Evolutionary conservation across 176 grass and related monocot genomes (phyloP).

Genomic region (Triticum timopheevii): DNA sequence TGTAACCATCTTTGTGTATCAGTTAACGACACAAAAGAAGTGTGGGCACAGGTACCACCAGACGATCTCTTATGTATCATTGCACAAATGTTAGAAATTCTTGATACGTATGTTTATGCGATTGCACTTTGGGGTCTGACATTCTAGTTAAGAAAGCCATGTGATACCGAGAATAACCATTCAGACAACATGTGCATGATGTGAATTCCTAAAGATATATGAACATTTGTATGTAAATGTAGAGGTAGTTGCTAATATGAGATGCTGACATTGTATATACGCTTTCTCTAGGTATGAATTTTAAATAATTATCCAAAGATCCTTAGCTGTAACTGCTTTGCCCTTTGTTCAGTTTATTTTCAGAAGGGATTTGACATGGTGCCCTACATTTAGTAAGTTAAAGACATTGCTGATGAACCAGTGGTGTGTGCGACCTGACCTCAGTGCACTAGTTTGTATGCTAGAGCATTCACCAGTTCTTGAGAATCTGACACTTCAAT

Average conservation of each 20-base stretch:
- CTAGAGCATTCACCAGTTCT: neutral
- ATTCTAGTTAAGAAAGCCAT: neutral
- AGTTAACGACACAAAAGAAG: neutral
- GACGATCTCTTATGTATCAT: neutral
- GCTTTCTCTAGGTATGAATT: neutral
- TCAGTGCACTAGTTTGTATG: neutral
- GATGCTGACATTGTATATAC: neutral
- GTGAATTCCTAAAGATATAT: neutral
- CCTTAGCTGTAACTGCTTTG: neutral
- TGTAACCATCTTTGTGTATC: neutral
- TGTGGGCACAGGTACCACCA: neutral
- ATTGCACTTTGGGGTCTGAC: neutral
- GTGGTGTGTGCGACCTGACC: neutral
- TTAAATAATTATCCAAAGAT: neutral
- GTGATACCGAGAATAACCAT: neutral
- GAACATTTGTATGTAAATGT: neutral
- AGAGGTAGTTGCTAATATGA: neutral
- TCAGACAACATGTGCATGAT: neutral
- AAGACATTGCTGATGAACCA: neutral
- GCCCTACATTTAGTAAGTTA: neutral
- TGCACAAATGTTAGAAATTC: neutral
- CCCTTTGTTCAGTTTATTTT: conserved; percentile 12
- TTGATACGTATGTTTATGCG: neutral
- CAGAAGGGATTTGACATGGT: neutral
- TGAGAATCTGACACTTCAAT: neutral